A percentile compares a stretch with the other conserved stretches of the same genome.
These are phyloP conservation scores for Rhododendron kiyosumense DNA, from an alignment of 148 eudicot genomes.

Conservation along the genomic window DNA sequence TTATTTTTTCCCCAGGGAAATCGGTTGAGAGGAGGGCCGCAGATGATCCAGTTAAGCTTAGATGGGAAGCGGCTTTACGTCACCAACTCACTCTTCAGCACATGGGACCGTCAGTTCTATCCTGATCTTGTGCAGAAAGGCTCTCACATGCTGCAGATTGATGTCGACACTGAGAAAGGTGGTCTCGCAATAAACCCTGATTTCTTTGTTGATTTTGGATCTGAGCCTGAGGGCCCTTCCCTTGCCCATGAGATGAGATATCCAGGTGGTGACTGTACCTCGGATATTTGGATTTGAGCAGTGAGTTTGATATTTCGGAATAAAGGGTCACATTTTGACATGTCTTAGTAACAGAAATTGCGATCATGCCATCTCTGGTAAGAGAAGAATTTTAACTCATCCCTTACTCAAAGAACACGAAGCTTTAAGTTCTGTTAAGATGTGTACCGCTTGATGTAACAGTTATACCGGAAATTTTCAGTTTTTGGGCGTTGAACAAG, in stretches of 20 bases:
- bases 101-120: constrained; percentile 93
- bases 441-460: not conserved
- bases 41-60: constrained; percentile 94
- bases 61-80: constrained; percentile 92
- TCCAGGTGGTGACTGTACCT: constrained; percentile 99
- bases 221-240: constrained; percentile 91
- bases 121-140: constrained; percentile 85
- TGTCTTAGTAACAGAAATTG: not conserved
- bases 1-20: constrained; percentile 43
- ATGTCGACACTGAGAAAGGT: constrained; percentile 84
- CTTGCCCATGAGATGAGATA: constrained; percentile 98
- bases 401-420: not conserved
- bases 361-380: not conserved
- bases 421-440: not conserved
- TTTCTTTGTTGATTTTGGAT: constrained; percentile 86
- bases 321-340: not conserved
- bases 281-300: constrained; percentile 81
- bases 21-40: constrained; percentile 90
- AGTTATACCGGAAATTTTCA: not conserved
- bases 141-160: constrained; percentile 84
- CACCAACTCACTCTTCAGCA: constrained; percentile 90
- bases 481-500: not conserved
- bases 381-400: not conserved
- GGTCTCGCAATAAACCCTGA: constrained; percentile 74
- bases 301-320: not conserved